phyloP scores from a whole-genome alignment of 495 filamentous ascomycete genomes.

The Penicillium longicatenatum region DNA sequence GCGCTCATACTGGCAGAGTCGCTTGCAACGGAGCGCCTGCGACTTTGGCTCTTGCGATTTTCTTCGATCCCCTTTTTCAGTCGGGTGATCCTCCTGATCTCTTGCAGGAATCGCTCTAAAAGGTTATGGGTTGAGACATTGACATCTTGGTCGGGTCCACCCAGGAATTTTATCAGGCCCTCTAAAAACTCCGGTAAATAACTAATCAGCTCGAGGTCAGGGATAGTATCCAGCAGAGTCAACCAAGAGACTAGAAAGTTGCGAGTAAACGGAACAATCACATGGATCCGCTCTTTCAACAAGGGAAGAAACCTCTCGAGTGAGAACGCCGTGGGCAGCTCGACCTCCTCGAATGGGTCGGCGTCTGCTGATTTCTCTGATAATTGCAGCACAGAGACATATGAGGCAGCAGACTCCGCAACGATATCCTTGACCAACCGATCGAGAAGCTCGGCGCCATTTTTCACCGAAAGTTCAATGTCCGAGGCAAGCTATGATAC shows the following conservation, averaged over 20 bases:
- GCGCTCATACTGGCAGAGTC: slow-evolving; percentile 56
- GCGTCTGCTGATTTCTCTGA: slow-evolving; percentile 51
- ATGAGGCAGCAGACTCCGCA: slow-evolving; percentile 92
- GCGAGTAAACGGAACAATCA: slow-evolving; percentile 90
- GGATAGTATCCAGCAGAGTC: slow-evolving; percentile 91
- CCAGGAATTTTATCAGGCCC: slow-evolving; percentile 89
- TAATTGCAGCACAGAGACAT: slow-evolving; percentile 81
- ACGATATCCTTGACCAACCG: slow-evolving; percentile 98
- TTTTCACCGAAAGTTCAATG: slow-evolving; percentile 95
- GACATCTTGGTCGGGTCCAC: slow-evolving; percentile 88
- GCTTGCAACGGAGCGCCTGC: slow-evolving; percentile 64
- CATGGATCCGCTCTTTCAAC: slow-evolving; percentile 88
- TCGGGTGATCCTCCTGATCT: slow-evolving; percentile 91
- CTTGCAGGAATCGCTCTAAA: slow-evolving; percentile 87
- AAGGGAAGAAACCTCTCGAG: slow-evolving; percentile 89
- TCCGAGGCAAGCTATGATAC: slow-evolving; percentile 81
- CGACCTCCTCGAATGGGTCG: slow-evolving; percentile 48
- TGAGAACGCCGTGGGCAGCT: slow-evolving; percentile 87
- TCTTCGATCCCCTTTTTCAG: slow-evolving; percentile 92
- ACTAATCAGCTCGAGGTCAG: slow-evolving; percentile 91
- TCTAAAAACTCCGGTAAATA: slow-evolving; percentile 90
- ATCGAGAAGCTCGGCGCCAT: slow-evolving; percentile 95
- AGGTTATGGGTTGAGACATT: slow-evolving; percentile 87
- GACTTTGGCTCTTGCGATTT: slow-evolving; percentile 70
- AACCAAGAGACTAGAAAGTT: slow-evolving; percentile 97